Conservation (phyloP, 108 stramenopile species). For the Cyclotella baltica region DNA sequence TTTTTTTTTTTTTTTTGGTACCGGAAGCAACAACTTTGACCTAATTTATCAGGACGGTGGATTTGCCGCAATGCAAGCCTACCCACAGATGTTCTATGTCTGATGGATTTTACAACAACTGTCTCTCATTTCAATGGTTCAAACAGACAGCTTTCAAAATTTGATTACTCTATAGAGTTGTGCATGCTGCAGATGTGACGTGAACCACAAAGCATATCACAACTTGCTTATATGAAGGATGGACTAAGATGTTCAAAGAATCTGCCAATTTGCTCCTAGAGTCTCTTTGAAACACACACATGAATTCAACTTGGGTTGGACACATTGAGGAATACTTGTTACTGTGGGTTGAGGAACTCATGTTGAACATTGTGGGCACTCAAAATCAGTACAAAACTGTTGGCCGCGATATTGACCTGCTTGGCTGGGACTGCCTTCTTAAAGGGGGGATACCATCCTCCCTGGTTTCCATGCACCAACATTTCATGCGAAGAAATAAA, state of each 20-base stretch:
- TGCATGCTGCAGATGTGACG: neutral
- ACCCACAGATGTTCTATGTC: conserved; percentile 10
- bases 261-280: neutral
- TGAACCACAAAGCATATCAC: neutral
- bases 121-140: conserved; percentile 2
- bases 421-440: conserved; percentile 3
- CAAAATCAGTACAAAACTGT: neutral
- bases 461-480: neutral
- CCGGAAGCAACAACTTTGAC: neutral
- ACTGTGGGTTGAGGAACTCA: neutral
- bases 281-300: neutral
- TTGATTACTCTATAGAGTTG: neutral
- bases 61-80: neutral
- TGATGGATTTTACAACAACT: neutral
- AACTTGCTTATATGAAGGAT: neutral
- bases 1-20: too few species aligned
- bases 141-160: neutral
- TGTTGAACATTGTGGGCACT: neutral
- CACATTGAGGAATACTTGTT: neutral
- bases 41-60: conserved; percentile 7
- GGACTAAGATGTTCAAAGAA: conserved; percentile 1
- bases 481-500: too few species aligned
- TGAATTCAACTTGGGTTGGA: neutral
- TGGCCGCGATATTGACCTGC: conserved; percentile 2
- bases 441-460: neutral